Conservation (phyloP, 139 green algal genomes). For the Chlorella sp. region DNA sequence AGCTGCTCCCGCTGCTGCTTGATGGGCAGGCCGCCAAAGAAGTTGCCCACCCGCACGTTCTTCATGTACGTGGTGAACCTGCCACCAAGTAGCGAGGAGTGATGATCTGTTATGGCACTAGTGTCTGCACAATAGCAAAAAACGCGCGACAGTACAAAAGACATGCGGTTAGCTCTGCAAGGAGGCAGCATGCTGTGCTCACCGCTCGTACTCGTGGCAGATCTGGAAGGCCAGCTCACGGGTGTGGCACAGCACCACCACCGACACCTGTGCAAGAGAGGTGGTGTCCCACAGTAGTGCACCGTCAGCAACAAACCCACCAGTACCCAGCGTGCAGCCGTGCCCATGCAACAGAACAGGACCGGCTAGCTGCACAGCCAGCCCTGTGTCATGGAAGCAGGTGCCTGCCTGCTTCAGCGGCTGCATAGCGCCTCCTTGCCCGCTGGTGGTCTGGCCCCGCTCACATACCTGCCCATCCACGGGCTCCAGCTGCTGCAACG, state of each 20-base stretch:
- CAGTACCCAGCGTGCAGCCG: background rate
- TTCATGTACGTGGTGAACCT: conserved; percentile 88
- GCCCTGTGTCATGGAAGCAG: too few relatives aligned
- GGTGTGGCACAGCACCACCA: conserved; percentile 97
- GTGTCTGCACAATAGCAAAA: too few relatives aligned
- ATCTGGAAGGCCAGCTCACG: conserved; percentile 99
- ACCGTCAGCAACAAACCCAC: background rate
- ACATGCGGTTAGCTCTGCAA: too few relatives aligned
- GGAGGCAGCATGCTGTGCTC: too few relatives aligned
- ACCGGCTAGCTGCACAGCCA: background rate
- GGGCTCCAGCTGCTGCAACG: conserved; percentile 96
- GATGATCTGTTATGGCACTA: too few relatives aligned
- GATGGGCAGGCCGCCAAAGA: conserved; percentile 95
- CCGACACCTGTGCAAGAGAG: conserved; percentile 59
- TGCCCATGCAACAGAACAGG: background rate
- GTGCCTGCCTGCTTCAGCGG: too few relatives aligned
- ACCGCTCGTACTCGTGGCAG: conserved; percentile 96
- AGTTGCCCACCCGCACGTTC: conserved; percentile 90
- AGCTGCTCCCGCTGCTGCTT: conserved; percentile 86
- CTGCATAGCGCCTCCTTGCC: too few relatives aligned
- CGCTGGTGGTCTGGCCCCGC: background rate
- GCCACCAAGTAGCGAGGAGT: too few relatives aligned
- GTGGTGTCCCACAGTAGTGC: too few relatives aligned
- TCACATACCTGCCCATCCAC: conserved; percentile 58
- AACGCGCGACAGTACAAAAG: too few relatives aligned